A percentile compares a stretch with the other conserved stretches of the same genome.
Evolutionary conservation across 2,329 filamentous ascomycete genomes (phyloP).

Genomic region (Capronia epimyces): DNA sequence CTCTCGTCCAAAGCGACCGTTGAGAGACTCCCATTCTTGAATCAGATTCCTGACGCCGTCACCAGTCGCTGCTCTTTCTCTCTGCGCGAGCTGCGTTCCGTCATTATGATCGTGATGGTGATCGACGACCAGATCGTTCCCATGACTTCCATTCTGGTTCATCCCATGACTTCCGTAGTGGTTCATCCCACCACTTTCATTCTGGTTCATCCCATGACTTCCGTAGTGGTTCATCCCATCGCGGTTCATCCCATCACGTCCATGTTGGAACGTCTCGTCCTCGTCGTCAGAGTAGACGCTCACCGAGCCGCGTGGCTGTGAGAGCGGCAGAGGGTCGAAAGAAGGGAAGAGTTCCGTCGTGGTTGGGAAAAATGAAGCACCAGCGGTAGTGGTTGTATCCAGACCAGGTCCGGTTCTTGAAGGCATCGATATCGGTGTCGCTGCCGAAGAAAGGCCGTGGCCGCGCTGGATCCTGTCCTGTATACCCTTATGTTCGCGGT

Average conservation of each 20-base stretch:
- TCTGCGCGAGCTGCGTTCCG: not conserved
- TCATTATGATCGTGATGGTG: not conserved
- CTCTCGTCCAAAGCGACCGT: conserved; percentile 6
- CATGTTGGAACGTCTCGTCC: too few species aligned
- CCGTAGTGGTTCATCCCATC: too few species aligned
- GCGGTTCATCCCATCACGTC: not conserved
- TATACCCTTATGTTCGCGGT: not conserved
- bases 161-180: too few species aligned
- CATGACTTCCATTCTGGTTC: not conserved
- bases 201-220: too few species aligned
- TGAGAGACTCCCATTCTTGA: conserved; percentile 15
- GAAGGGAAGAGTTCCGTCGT: not conserved
- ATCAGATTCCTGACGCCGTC: conserved; percentile 17
- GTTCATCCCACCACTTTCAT: too few species aligned
- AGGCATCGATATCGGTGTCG: not conserved
- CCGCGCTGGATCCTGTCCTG: too few species aligned
- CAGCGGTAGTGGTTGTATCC: not conserved
- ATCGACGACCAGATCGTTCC: not conserved
- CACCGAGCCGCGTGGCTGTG: not conserved
- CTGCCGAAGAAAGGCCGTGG: too few species aligned
- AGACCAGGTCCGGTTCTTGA: too few species aligned
- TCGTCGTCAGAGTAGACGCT: not conserved
- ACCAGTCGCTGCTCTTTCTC: not conserved
- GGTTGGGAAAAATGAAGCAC: not conserved
- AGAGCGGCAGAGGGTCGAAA: not conserved